Conservation (phyloP, 805 yeast species). For the Yamadazyma nakazawae region DNA sequence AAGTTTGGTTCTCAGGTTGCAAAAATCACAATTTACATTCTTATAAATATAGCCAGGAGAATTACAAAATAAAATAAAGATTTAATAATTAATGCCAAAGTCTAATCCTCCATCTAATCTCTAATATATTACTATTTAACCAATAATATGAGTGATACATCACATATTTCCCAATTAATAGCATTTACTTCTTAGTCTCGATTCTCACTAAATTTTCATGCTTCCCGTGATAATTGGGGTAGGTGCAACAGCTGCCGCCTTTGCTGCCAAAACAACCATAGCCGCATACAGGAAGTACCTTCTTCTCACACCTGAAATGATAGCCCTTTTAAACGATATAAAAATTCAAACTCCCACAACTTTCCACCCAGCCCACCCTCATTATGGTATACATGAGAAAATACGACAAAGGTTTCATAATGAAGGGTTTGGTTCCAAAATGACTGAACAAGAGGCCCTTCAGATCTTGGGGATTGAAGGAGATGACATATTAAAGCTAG, state of each 20-base stretch:
- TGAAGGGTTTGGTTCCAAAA: constrained; percentile 30
- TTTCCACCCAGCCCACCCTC: constrained; percentile 9
- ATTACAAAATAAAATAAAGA: not conserved
- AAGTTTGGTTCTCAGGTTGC: not conserved
- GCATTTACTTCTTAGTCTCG: not conserved
- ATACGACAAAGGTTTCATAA: constrained; percentile 27
- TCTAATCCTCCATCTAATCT: not conserved
- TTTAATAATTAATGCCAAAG: not conserved
- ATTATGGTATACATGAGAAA: constrained; percentile 9
- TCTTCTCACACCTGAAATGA: constrained; percentile 31
- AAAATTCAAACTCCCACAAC: constrained; percentile 9
- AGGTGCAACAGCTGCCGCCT: constrained; percentile 52
- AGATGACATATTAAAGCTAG: constrained; percentile 37
- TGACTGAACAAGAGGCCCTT: constrained; percentile 45
- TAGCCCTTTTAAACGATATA: constrained; percentile 33
- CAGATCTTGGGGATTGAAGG: constrained; percentile 40
- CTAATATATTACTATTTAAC: no score
- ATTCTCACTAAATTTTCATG: constrained; percentile 20
- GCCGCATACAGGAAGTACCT: constrained; percentile 28
- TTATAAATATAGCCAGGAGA: not conserved
- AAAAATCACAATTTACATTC: not conserved
- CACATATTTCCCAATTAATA: not conserved
- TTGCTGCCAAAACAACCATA: constrained; percentile 37
- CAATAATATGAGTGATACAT: not conserved
- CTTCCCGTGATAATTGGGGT: constrained; percentile 52